Percentiles rank a stretch among this genome's conserved stretches.
These are phyloP conservation scores for Galerina sulciceps DNA, from an alignment of 768 basidiomycete genomes.

Conservation along the genomic window DNA sequence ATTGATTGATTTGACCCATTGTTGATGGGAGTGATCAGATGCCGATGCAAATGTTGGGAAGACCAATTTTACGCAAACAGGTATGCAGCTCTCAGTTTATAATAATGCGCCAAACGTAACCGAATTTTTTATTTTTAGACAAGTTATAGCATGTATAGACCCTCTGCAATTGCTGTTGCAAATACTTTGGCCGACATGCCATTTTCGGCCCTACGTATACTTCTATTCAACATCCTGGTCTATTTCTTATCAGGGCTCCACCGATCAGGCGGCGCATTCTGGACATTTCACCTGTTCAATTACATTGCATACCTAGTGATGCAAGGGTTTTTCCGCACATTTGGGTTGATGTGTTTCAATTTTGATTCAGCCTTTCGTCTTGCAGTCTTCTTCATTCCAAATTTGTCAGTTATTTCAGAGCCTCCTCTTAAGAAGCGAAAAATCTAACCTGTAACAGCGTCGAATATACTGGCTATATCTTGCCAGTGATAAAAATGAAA, in stretches of 20 bases:
- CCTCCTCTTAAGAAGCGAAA: not conserved
- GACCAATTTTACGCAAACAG: constrained; percentile 76
- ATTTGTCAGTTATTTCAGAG: constrained; percentile 51
- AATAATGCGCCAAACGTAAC: not conserved
- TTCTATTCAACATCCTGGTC: constrained; percentile 66
- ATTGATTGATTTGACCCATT: not conserved
- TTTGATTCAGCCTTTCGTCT: constrained; percentile 53
- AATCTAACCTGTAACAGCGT: constrained; percentile 35
- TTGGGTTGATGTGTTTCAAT: constrained; percentile 56
- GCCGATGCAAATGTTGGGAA: constrained; percentile 79
- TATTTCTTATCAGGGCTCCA: constrained; percentile 70
- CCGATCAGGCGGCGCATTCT: constrained; percentile 47
- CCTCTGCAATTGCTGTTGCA: constrained; percentile 65
- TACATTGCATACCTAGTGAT: constrained; percentile 71
- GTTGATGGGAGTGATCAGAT: constrained; percentile 55
- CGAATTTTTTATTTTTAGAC: constrained; percentile 35
- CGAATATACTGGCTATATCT: constrained; percentile 72
- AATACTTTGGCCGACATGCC: constrained; percentile 74
- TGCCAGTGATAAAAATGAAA: constrained; percentile 73
- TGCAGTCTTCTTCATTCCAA: constrained; percentile 73
- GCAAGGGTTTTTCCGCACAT: constrained; percentile 85
- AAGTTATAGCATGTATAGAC: constrained; percentile 66
- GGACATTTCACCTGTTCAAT: constrained; percentile 66
- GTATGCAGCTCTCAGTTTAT: constrained; percentile 19
- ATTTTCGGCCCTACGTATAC: constrained; percentile 61